Evolutionary conservation across 495 filamentous ascomycete genomes (phyloP).

Genomic region (Aspergillus haitiensis): DNA sequence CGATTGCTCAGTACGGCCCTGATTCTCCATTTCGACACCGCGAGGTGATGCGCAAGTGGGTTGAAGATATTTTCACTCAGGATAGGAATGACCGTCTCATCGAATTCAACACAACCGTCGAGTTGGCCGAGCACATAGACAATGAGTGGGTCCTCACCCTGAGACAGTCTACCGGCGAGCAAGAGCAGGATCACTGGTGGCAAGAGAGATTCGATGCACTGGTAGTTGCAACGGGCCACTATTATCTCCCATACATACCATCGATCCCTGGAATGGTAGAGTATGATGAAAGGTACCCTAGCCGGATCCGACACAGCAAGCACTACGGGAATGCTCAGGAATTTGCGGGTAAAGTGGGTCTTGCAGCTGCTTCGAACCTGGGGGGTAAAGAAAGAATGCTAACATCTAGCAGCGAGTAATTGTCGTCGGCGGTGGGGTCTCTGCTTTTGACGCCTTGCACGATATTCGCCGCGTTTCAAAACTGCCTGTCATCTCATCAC

Average conservation of each 20-base stretch:
- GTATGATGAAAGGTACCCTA: conserved; percentile 35
- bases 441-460: conserved; percentile 39
- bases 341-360: conserved; percentile 39
- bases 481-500: no score
- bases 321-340: conserved; percentile 40
- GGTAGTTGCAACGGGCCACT: conserved; percentile 79
- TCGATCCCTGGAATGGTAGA: conserved; percentile 48
- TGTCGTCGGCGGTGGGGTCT: conserved; percentile 46
- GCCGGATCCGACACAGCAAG: conserved; percentile 42
- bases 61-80: conserved; percentile 39
- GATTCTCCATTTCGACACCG: conserved; percentile 45
- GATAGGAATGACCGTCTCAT: conserved; percentile 40
- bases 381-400: conserved; percentile 1
- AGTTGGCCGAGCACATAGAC: conserved; percentile 28
- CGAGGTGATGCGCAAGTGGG: conserved; percentile 38
- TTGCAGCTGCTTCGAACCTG: neutral
- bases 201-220: conserved; percentile 64
- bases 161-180: conserved; percentile 29
- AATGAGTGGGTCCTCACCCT: conserved; percentile 41
- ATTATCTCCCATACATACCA: conserved; percentile 70
- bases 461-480: no score
- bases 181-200: conserved; percentile 45
- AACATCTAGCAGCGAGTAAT: conserved; percentile 37
- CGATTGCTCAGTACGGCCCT: conserved; percentile 35
- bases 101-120: conserved; percentile 45